Evolutionary conservation across 2,329 filamentous ascomycete species (phyloP).

Genomic region (Mycocentrospora acerina): DNA sequence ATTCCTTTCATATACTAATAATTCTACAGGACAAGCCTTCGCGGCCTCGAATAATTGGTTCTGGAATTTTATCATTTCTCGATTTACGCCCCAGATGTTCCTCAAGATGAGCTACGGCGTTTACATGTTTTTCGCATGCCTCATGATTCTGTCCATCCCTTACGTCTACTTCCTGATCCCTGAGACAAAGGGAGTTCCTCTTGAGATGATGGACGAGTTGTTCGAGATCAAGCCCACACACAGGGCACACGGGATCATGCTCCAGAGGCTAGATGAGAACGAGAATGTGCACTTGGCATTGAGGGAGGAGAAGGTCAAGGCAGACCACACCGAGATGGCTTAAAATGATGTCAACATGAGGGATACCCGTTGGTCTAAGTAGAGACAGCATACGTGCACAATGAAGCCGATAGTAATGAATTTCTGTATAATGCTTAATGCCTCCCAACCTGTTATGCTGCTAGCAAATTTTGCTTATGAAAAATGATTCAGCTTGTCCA

Average conservation of each 20-base stretch:
- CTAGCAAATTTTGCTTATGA: no score
- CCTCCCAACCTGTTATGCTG: no score
- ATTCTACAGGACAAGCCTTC: constrained; percentile 48
- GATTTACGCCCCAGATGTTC: constrained; percentile 70
- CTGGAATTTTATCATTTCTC: constrained; percentile 68
- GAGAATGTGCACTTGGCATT: constrained; percentile 34
- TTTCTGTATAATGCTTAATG: no score
- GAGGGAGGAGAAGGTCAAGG: constrained; percentile 40
- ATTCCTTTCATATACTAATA: not conserved
- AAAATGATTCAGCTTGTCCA: no score
- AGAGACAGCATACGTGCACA: no score
- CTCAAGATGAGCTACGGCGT: constrained; percentile 48
- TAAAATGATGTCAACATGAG: not conserved
- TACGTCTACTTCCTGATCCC: constrained; percentile 44
- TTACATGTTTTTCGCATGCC: constrained; percentile 52
- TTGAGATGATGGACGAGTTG: constrained; percentile 51
- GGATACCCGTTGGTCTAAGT: not conserved
- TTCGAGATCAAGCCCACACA: constrained; percentile 48
- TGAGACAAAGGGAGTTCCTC: constrained; percentile 49
- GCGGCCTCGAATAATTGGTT: constrained; percentile 73
- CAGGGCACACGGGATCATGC: constrained; percentile 44
- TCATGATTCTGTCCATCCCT: constrained; percentile 48
- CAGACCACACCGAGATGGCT: constrained; percentile 13
- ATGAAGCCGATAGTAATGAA: no score
- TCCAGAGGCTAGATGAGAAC: constrained; percentile 39